Base-by-base conservation (phyloP, 352 stramenopile species). In the Phytophthora vignae region DNA sequence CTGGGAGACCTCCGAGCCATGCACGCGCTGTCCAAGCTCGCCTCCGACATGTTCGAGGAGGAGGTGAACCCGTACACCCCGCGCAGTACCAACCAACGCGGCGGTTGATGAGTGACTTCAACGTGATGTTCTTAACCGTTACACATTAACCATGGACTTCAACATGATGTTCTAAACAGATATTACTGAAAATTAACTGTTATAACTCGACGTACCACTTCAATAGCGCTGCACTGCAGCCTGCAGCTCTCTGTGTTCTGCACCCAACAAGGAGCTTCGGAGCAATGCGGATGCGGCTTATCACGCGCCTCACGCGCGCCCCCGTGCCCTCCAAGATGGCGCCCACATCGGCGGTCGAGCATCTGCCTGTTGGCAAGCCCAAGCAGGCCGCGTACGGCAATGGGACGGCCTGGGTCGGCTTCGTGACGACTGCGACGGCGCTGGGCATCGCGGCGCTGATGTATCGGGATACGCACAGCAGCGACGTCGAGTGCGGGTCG, bases 1-100 rank as follows among this genome's bases (percentile, higher is more conserved):
- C 49, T 83, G 40, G 67, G 83, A 10, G 82, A 91, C 40, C 65
- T 78, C 33, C 70, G 63, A 14, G 78, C 72, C 14, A 84, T 93
- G 73, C 60, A 82, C 29, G 72, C 80, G 22, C 64, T 91, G 21
- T 79, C 82, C n/a, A 87, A 84, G 42, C 77, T 93, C 33, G 82
- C 79, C 0, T 81, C 82, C 14, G 83, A 90, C 58, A 49, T 88
- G 4, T 70, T 93, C 42, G 48, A 81, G 58, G 67, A 82, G 49
- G 71, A 82, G 58, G 67, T 79, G 15, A 79, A 79, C 56, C 67
- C 71, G 17, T 82, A 79, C 68, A 83, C 76, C 2, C 76, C 76
- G 21, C 64, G 78, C 19, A 66, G 60, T 2, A 63, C 25, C 2
- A 40, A 64, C n/a, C 44, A 56, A 6, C 36, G 22, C 22, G 22